phyloP scores from a whole-genome alignment of 1,284 basidiomycete species.

The Fomitiporia mediterranea region DNA sequence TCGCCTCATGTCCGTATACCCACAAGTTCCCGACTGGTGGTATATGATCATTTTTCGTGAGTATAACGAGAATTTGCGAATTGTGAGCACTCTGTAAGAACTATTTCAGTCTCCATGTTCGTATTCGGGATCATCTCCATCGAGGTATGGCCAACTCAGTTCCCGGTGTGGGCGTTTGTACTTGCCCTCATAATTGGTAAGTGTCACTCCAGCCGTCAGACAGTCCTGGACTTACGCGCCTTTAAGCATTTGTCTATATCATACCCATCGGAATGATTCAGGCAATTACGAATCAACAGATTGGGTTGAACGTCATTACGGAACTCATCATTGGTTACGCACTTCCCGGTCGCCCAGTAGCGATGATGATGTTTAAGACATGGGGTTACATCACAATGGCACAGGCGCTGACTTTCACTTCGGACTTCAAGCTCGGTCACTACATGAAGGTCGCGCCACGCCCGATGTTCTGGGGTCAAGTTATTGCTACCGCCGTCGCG shows the following conservation, averaged over 20 bases:
- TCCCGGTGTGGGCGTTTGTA: constrained; percentile 36
- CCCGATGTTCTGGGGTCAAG: constrained; percentile 34
- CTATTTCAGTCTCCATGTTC: constrained; percentile 25
- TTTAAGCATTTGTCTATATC: constrained; percentile 36
- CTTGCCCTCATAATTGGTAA: constrained; percentile 31
- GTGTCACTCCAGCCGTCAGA: not conserved
- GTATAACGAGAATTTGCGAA: not conserved
- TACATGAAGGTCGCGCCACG: constrained; percentile 41
- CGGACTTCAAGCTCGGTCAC: constrained; percentile 35
- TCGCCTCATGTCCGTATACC: constrained; percentile 25
- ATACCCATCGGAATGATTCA: constrained; percentile 45
- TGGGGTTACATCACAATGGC: constrained; percentile 35
- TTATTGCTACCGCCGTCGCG: constrained; percentile 39
- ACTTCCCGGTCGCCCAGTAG: constrained; percentile 33
- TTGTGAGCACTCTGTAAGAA: not conserved
- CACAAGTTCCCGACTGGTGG: constrained; percentile 26
- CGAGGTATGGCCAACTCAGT: constrained; percentile 32
- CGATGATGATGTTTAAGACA: constrained; percentile 39
- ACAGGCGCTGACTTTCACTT: constrained; percentile 33
- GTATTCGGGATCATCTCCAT: constrained; percentile 32
- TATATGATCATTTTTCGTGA: constrained; percentile 21
- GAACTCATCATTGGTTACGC: constrained; percentile 43
- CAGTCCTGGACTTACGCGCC: not conserved
- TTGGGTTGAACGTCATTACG: constrained; percentile 41
- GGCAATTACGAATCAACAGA: constrained; percentile 42